Percentiles rank a stretch among this genome's conserved stretches.
Evolutionary conservation across 129 eudicot genomes (phyloP).

Genomic region (Lactuca sativa): DNA sequence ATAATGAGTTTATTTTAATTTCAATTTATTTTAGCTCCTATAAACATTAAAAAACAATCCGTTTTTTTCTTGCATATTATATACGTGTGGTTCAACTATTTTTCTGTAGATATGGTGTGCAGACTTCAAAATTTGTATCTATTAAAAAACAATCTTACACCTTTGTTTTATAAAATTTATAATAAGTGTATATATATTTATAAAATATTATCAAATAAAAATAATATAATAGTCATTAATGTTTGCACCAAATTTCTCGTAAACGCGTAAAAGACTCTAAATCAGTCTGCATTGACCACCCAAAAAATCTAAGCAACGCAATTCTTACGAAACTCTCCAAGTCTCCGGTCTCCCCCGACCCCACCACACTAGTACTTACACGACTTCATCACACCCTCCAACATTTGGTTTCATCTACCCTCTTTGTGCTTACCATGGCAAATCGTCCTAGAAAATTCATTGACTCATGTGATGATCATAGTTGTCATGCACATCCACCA

Average conservation of each 20-base stretch:
- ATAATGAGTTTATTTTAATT: too few species aligned
- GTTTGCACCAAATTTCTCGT: background rate
- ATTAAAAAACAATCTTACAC: too few species aligned
- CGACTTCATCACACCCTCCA: slow-evolving; percentile 1
- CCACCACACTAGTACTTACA: slow-evolving; percentile 1
- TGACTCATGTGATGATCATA: background rate
- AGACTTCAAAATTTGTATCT: too few species aligned
- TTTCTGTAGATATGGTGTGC: too few species aligned
- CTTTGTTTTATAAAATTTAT: too few species aligned
- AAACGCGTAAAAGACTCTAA: slow-evolving; percentile 27
- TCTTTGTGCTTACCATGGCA: slow-evolving; percentile 22
- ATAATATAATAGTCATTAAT: background rate
- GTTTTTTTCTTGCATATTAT: too few species aligned
- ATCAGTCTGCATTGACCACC: slow-evolving; percentile 16
- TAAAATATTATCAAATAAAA: too few species aligned
- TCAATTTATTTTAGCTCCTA: too few species aligned
- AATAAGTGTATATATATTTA: too few species aligned
- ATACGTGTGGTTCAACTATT: too few species aligned
- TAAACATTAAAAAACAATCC: too few species aligned
- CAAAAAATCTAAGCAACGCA: slow-evolving; percentile 13
- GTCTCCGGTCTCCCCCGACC: slow-evolving; percentile 10
- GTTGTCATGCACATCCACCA: background rate
- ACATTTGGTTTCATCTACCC: slow-evolving; percentile 7
- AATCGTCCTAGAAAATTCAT: slow-evolving; percentile 16
- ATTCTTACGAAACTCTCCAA: slow-evolving; percentile 19